These are phyloP conservation scores for Phyllosticta capitalensis DNA, from an alignment of 2,329 filamentous ascomycete genomes.

Conservation along the genomic window DNA sequence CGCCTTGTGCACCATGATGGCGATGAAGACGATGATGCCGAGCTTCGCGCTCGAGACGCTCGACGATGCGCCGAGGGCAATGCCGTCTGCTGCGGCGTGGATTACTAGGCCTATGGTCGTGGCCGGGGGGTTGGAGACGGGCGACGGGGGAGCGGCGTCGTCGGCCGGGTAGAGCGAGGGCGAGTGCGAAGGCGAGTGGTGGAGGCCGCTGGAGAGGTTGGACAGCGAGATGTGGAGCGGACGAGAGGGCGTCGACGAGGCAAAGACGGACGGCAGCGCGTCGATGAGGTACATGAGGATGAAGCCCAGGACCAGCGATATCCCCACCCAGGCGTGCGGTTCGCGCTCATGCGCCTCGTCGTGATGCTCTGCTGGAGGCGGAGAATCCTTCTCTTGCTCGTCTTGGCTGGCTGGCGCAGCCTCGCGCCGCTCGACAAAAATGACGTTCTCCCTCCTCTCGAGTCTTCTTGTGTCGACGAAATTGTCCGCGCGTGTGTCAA, in stretches of 20 bases:
- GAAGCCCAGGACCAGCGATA: slow-evolving; percentile 81
- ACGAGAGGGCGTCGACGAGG: slow-evolving; percentile 52
- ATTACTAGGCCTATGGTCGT: slow-evolving; percentile 90
- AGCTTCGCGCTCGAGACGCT: slow-evolving; percentile 51
- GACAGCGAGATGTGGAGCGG: slow-evolving; percentile 84
- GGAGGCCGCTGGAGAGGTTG: slow-evolving; percentile 53
- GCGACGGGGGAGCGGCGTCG: slow-evolving; percentile 18
- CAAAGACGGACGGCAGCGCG: slow-evolving; percentile 26
- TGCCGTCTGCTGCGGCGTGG: slow-evolving; percentile 88
- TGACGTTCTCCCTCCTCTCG: background rate
- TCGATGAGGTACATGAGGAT: slow-evolving; percentile 96
- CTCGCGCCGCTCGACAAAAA: background rate
- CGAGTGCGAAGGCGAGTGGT: slow-evolving; percentile 25
- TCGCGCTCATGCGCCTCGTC: slow-evolving; percentile 32
- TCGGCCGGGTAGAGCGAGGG: slow-evolving; percentile 17
- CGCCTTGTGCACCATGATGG: slow-evolving; percentile 96
- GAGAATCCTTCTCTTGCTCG: slow-evolving; percentile 18
- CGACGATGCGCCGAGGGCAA: slow-evolving; percentile 84
- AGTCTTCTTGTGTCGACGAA: background rate
- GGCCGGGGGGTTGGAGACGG: slow-evolving; percentile 27
- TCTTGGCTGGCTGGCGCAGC: slow-evolving; percentile 16
- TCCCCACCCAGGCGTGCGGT: slow-evolving; percentile 72
- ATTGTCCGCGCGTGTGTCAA: background rate
- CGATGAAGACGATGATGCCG: slow-evolving; percentile 85
- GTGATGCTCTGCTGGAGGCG: slow-evolving; percentile 29